phyloP scores from a whole-genome alignment of 2,329 filamentous ascomycete species.

The Botryotinia globosa region DNA sequence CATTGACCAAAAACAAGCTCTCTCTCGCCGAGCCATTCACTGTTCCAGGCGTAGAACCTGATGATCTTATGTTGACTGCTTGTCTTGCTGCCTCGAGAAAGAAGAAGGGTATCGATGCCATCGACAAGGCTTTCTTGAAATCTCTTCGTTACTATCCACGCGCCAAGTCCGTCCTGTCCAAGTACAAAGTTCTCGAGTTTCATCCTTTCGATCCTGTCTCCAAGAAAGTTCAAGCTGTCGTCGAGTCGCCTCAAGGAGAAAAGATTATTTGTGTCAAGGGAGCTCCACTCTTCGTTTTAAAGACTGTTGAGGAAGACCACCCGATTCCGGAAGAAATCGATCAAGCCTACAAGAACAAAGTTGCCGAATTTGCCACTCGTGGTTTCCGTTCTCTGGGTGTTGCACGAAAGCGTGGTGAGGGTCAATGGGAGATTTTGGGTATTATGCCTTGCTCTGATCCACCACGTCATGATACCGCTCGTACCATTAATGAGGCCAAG shows the following conservation, averaged over 20 bases:
- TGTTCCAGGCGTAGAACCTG: slow-evolving; percentile 75
- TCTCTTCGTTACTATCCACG: slow-evolving; percentile 77
- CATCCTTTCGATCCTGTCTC: slow-evolving; percentile 88
- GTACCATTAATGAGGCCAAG: slow-evolving; percentile 88
- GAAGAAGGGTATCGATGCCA: slow-evolving; percentile 93
- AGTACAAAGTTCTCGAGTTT: slow-evolving; percentile 84
- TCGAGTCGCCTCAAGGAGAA: slow-evolving; percentile 80
- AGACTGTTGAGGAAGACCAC: slow-evolving; percentile 83
- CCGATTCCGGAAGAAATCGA: slow-evolving; percentile 73
- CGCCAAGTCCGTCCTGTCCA: slow-evolving; percentile 75
- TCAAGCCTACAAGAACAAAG: slow-evolving; percentile 86
- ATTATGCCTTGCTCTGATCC: slow-evolving; percentile 95
- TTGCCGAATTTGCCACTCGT: slow-evolving; percentile 86
- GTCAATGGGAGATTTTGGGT: slow-evolving; percentile 85
- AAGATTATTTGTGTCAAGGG: slow-evolving; percentile 88
- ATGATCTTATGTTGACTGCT: slow-evolving; percentile 89
- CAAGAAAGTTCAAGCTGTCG: slow-evolving; percentile 85
- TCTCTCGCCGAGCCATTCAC: slow-evolving; percentile 83
- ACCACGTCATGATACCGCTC: slow-evolving; percentile 84
- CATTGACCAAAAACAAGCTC: slow-evolving; percentile 90
- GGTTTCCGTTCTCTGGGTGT: slow-evolving; percentile 93
- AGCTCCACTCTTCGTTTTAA: slow-evolving; percentile 81
- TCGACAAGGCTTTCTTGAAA: slow-evolving; percentile 93
- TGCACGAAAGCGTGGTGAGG: slow-evolving; percentile 80
- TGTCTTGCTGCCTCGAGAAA: slow-evolving; percentile 87